Evolutionary conservation across 768 basidiomycete genomes (phyloP).

Genomic region (Pleurotus platypus): DNA sequence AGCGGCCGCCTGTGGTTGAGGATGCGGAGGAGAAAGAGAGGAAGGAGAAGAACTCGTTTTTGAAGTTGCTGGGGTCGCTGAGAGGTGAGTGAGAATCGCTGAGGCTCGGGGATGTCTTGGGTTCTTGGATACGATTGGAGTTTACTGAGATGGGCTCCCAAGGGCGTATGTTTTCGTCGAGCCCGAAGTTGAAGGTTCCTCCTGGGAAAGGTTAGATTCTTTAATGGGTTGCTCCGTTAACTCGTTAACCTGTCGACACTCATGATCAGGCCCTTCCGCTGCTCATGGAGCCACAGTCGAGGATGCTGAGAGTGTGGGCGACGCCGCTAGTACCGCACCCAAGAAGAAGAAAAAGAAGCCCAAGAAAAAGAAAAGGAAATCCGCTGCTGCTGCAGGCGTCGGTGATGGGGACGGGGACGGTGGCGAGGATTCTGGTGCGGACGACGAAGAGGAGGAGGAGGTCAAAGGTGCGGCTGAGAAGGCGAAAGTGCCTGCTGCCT

Average conservation of each 20-base stretch:
- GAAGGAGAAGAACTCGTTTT: slow-evolving; percentile 67
- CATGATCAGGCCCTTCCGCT: background rate
- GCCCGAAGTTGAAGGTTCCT: slow-evolving; percentile 34
- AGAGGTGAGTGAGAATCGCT: slow-evolving; percentile 43
- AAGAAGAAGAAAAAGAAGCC: slow-evolving; percentile 74
- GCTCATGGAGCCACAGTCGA: slow-evolving; percentile 56
- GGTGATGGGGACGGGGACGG: slow-evolving; percentile 9
- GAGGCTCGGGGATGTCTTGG: too few relatives aligned
- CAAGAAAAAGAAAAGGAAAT: slow-evolving; percentile 64
- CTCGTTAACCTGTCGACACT: background rate
- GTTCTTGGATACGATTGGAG: too few relatives aligned
- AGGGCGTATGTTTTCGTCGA: slow-evolving; percentile 65
- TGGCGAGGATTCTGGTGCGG: slow-evolving; percentile 13
- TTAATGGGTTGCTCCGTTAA: background rate
- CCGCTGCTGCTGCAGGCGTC: slow-evolving; percentile 18
- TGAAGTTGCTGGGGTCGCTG: slow-evolving; percentile 71
- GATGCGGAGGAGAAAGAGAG: slow-evolving; percentile 45
- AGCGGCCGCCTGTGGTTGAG: slow-evolving; percentile 19
- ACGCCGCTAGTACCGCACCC: slow-evolving; percentile 24
- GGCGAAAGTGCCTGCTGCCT: slow-evolving; percentile 12
- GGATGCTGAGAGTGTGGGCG: slow-evolving; percentile 72
- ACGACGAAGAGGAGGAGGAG: slow-evolving; percentile 11
- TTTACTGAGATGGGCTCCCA: background rate
- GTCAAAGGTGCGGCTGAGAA: slow-evolving; percentile 7
- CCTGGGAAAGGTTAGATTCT: slow-evolving; percentile 17